Percentiles rank a stretch among this genome's conserved stretches.
Evolutionary conservation across 2,329 filamentous ascomycete genomes (phyloP).

Genomic region (Sclerotinia spermophila): DNA sequence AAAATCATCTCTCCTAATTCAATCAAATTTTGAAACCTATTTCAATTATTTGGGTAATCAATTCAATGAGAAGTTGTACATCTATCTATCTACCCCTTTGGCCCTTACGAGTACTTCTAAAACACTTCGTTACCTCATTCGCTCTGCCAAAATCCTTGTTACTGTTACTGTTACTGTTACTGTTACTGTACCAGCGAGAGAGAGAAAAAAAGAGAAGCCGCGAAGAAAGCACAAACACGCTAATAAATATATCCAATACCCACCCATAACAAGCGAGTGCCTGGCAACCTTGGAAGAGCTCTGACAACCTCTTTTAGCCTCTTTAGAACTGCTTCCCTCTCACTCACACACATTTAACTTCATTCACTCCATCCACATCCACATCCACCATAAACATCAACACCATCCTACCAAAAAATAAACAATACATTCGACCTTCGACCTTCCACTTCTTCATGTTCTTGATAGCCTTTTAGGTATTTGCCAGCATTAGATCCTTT

Average conservation of each 20-base stretch:
- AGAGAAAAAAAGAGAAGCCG: not conserved
- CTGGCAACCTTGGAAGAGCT: conserved; percentile 14
- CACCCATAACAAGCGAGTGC: conserved; percentile 14
- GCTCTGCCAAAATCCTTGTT: not conserved
- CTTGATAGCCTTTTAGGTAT: conserved; percentile 5
- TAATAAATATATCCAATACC: not conserved
- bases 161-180: too few species aligned
- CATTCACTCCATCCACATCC: conserved; percentile 5
- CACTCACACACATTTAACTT: conserved; percentile 2
- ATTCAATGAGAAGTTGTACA: too few species aligned
- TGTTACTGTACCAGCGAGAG: not conserved
- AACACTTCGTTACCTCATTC: not conserved
- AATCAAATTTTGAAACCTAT: not conserved
- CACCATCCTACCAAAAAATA: not conserved
- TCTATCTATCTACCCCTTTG: not conserved
- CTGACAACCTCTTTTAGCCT: conserved; percentile 12
- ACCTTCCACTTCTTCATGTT: not conserved
- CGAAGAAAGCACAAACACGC: conserved; percentile 11
- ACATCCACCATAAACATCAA: conserved; percentile 8
- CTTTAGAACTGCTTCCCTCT: conserved; percentile 7
- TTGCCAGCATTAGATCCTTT: conserved; percentile 4
- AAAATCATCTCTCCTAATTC: not conserved
- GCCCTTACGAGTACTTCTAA: not conserved
- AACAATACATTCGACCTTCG: not conserved
- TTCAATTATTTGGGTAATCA: too few species aligned